Percentiles rank a stretch among this genome's conserved stretches.
phyloP scores from a whole-genome alignment of 352 stramenopile species.

The Elongisporangium senticosum region DNA sequence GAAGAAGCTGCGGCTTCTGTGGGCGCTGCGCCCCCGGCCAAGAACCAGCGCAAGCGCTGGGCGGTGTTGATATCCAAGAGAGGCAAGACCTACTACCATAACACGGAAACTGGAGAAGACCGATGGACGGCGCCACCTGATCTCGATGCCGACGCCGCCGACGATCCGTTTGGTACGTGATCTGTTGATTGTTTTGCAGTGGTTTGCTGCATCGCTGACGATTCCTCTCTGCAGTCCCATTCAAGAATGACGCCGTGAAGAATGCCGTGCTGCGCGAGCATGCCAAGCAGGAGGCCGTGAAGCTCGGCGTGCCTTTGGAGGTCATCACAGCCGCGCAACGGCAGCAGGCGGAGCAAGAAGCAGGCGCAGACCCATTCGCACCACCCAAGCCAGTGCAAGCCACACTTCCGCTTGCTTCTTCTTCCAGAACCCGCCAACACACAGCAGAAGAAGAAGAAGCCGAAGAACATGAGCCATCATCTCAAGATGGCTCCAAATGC shows the following conservation, averaged over 20 bases:
- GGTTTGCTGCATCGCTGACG: slow-evolving; percentile 1
- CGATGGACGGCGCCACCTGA: slow-evolving; percentile 68
- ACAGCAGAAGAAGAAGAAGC: background rate
- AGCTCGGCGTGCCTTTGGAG: slow-evolving; percentile 58
- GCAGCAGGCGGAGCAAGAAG: slow-evolving; percentile 27
- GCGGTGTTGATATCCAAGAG: slow-evolving; percentile 54
- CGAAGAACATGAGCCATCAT: background rate
- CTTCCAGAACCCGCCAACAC: background rate
- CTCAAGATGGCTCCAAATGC: background rate
- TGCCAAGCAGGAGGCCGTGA: slow-evolving; percentile 64
- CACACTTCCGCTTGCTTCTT: background rate
- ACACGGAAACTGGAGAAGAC: slow-evolving; percentile 76
- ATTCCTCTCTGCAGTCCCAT: slow-evolving; percentile 42
- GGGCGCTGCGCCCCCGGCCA: background rate
- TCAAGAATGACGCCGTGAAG: slow-evolving; percentile 79
- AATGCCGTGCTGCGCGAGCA: slow-evolving; percentile 74
- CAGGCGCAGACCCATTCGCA: slow-evolving; percentile 11
- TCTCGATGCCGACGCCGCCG: slow-evolving; percentile 49
- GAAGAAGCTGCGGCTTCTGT: slow-evolving; percentile 6
- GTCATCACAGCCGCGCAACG: slow-evolving; percentile 45
- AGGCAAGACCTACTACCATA: slow-evolving; percentile 78
- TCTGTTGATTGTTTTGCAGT: slow-evolving; percentile 2
- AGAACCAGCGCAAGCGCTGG: slow-evolving; percentile 47
- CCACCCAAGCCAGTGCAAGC: background rate
- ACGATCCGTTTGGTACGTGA: slow-evolving; percentile 51